Percentiles rank a stretch among this genome's conserved stretches.
phyloP scores from a whole-genome alignment of 2,329 filamentous ascomycete species.

The Talaromyces sp. region DNA sequence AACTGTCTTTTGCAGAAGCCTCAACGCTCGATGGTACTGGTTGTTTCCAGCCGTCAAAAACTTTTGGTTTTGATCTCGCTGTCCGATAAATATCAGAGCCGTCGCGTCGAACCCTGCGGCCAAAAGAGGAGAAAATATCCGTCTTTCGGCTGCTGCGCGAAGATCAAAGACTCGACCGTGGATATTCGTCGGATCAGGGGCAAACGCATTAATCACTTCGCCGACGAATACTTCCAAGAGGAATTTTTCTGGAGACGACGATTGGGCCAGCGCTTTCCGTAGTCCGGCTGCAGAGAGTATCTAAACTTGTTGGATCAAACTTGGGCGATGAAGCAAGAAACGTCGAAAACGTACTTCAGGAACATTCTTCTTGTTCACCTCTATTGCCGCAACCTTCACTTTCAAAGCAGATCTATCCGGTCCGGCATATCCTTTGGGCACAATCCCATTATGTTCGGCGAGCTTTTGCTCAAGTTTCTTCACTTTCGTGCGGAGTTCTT shows the following conservation, averaged over 20 bases:
- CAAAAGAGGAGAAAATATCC: conserved; percentile 26
- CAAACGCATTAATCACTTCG: conserved; percentile 26
- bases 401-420: background rate
- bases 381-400: background rate
- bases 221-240: conserved; percentile 28
- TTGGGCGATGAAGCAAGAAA: background rate
- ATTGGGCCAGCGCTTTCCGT: conserved; percentile 20
- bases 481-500: conserved; percentile 25
- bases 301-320: background rate
- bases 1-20: conserved; percentile 22
- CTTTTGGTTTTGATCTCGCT: conserved; percentile 21
- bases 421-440: background rate
- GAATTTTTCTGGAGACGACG: conserved; percentile 21
- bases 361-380: background rate
- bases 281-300: conserved; percentile 10
- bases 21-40: conserved; percentile 23
- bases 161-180: conserved; percentile 25
- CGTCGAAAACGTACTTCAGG: background rate
- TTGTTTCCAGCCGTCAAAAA: conserved; percentile 23
- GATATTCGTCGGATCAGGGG: conserved; percentile 19
- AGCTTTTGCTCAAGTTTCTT: conserved; percentile 24
- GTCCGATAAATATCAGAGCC: conserved; percentile 25
- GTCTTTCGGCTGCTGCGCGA: conserved; percentile 25
- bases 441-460: conserved; percentile 13
- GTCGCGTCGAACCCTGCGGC: conserved; percentile 26